Percentiles rank a stretch among this genome's conserved stretches.
Conservation (phyloP, 129 eudicot genomes). For the Escallonia herrerae region DNA sequence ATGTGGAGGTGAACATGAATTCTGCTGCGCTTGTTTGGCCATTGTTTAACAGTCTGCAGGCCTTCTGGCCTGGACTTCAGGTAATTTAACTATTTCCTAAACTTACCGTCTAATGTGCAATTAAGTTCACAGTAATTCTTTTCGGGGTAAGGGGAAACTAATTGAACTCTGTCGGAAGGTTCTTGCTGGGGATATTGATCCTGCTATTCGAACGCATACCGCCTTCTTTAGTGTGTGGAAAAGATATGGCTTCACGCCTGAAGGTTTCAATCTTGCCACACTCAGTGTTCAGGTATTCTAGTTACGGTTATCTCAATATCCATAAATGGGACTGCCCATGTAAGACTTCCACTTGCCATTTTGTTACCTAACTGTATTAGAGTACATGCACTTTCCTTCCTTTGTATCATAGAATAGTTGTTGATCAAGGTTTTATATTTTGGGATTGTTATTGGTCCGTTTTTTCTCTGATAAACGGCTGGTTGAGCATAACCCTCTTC, state of each 20-base stretch:
- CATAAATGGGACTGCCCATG: neutral
- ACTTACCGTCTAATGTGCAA: neutral
- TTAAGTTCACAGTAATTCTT: neutral
- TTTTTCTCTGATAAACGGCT: too few species aligned
- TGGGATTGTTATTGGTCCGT: too few species aligned
- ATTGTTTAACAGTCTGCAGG: constrained; percentile 88
- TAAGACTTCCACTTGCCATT: neutral
- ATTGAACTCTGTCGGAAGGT: constrained; percentile 47
- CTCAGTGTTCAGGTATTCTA: constrained; percentile 75
- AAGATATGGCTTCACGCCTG: constrained; percentile 94
- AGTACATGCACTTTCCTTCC: too few species aligned
- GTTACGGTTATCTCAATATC: neutral
- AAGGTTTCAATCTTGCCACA: constrained; percentile 97
- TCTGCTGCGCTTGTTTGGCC: constrained; percentile 99
- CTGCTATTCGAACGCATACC: constrained; percentile 86
- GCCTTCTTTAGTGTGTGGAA: constrained; percentile 98
- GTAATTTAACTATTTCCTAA: constrained; percentile 22
- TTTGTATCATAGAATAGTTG: too few species aligned
- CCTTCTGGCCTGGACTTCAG: constrained; percentile 99
- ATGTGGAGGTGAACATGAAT: constrained; percentile 98
- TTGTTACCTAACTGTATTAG: too few species aligned
- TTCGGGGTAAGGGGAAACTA: constrained; percentile 8
- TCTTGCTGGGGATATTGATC: constrained; percentile 97
- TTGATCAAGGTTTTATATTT: too few species aligned
- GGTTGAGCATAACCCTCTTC: too few species aligned